These are phyloP conservation scores for Pyronema domesticum DNA, from an alignment of 495 filamentous ascomycete species.

Conservation along the genomic window DNA sequence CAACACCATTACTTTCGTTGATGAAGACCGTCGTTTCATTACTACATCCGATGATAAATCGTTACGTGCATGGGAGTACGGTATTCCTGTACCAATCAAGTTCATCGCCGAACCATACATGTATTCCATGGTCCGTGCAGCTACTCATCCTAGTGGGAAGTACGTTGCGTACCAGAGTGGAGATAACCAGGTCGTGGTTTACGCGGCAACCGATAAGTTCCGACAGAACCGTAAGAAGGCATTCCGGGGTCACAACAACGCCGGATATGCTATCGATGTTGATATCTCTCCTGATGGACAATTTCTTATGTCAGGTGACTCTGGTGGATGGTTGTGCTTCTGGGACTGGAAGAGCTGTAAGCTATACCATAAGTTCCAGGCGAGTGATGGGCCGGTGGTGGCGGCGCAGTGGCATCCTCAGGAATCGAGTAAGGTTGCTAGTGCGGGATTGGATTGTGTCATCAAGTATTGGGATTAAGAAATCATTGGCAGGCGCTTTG, in stretches of 20 bases:
- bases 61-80: slow-evolving; percentile 91
- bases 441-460: slow-evolving; percentile 69
- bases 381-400: slow-evolving; percentile 59
- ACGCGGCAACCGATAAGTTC: slow-evolving; percentile 84
- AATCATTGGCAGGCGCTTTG: too few relatives aligned
- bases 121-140: slow-evolving; percentile 71
- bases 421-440: slow-evolving; percentile 84
- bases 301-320: slow-evolving; percentile 69
- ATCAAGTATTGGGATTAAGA: slow-evolving; percentile 89
- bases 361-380: slow-evolving; percentile 89
- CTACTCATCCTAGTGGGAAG: slow-evolving; percentile 73
- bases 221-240: slow-evolving; percentile 92
- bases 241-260: slow-evolving; percentile 88
- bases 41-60: slow-evolving; percentile 94
- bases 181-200: slow-evolving; percentile 94
- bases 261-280: slow-evolving; percentile 82
- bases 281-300: slow-evolving; percentile 78
- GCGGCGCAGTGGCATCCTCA: slow-evolving; percentile 84
- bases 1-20: slow-evolving; percentile 94
- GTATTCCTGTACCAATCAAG: slow-evolving; percentile 69
- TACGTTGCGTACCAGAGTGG: slow-evolving; percentile 80
- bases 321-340: slow-evolving; percentile 74
- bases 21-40: slow-evolving; percentile 88
- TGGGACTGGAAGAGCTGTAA: slow-evolving; percentile 99
- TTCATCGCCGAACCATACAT: slow-evolving; percentile 92